Evolutionary conservation across 2,329 filamentous ascomycete genomes (phyloP).

Genomic region (Aciculosporium take): DNA sequence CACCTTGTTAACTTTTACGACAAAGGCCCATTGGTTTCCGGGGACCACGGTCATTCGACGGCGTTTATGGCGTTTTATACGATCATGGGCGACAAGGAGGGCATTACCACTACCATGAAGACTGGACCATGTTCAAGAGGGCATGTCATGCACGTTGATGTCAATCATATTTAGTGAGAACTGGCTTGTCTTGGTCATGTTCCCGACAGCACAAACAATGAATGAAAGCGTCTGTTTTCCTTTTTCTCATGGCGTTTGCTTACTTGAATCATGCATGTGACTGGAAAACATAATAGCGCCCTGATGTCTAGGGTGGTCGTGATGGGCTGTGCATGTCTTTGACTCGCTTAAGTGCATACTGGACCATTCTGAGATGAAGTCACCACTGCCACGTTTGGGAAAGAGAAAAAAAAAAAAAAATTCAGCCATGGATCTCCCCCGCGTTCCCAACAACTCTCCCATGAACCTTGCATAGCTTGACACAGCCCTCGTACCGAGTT

Average conservation of each 20-base stretch:
- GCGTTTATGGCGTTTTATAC: too few relatives aligned
- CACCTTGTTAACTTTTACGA: too few relatives aligned
- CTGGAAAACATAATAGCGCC: neutral
- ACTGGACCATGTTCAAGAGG: too few relatives aligned
- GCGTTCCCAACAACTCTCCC: neutral
- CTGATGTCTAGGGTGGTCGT: neutral
- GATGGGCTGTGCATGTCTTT: neutral
- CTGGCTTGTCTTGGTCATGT: too few relatives aligned
- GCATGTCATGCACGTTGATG: too few relatives aligned
- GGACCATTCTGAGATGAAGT: neutral
- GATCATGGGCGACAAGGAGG: too few relatives aligned
- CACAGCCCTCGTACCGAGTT: slow-evolving; percentile 11
- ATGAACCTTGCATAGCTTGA: neutral
- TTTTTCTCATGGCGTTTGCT: too few relatives aligned
- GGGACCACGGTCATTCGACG: too few relatives aligned
- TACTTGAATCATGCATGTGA: neutral
- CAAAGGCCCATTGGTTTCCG: too few relatives aligned
- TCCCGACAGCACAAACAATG: neutral
- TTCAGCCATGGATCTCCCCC: neutral
- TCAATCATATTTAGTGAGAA: too few relatives aligned
- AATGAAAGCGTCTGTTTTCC: neutral
- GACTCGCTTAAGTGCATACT: slow-evolving; percentile 2
- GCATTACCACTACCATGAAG: too few relatives aligned
- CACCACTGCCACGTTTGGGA: too few relatives aligned
- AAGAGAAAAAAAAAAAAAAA: neutral